Percentiles rank a stretch among this genome's conserved stretches.
Conservation (phyloP, 208 protist genomes). For the Wallacemonas collosoma region DNA sequence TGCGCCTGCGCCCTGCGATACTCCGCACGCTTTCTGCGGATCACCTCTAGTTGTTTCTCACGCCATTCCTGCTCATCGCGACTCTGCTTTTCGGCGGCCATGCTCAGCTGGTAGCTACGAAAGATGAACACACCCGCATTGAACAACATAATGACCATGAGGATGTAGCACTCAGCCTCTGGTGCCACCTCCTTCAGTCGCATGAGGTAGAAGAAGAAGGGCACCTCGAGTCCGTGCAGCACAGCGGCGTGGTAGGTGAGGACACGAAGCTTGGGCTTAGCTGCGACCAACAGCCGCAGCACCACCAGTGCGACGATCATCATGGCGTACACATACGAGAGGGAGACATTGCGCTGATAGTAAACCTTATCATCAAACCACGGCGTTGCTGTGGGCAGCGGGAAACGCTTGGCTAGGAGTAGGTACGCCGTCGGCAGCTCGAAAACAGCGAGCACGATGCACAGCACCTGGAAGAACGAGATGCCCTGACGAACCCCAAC, state of each 20-base stretch:
- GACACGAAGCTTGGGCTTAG: constrained; percentile 39
- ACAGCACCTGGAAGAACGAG: constrained; percentile 34
- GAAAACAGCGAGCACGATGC: constrained; percentile 29
- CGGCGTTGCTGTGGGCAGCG: constrained; percentile 28
- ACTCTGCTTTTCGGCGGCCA: constrained; percentile 7
- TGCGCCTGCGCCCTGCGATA: constrained; percentile 26
- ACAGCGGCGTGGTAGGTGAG: constrained; percentile 43
- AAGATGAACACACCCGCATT: constrained; percentile 33
- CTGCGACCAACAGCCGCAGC: constrained; percentile 31
- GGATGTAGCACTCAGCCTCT: constrained; percentile 18
- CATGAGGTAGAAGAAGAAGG: constrained; percentile 31
- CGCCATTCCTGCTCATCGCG: constrained; percentile 24
- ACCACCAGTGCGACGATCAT: constrained; percentile 40
- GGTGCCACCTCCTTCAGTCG: constrained; percentile 25
- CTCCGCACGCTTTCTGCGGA: constrained; percentile 37
- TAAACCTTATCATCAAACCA: constrained; percentile 51
- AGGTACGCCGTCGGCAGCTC: constrained; percentile 46
- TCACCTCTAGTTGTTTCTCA: constrained; percentile 31
- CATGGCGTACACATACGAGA: constrained; percentile 40
- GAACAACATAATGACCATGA: constrained; percentile 29
- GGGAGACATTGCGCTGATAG: constrained; percentile 28
- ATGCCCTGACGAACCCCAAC: neutral
- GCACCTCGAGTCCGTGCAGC: constrained; percentile 38
- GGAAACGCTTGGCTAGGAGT: constrained; percentile 25
- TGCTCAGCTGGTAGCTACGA: constrained; percentile 21